Conservation (phyloP, 768 basidiomycete species). For the Xerocomellus intermedius region DNA sequence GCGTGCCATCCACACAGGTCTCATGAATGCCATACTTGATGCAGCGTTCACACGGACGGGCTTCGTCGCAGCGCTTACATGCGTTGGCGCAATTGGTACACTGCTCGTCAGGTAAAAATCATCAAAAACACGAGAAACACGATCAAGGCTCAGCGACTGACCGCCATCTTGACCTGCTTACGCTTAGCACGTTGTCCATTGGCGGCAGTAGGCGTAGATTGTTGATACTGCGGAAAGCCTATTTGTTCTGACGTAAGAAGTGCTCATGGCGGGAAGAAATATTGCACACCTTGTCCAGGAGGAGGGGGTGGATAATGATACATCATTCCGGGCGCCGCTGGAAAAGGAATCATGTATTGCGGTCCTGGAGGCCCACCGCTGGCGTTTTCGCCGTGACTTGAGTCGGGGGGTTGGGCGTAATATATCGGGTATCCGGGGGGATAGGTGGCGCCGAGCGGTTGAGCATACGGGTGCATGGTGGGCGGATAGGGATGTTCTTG, state of each 20-base stretch:
- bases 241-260: slow-evolving; percentile 18
- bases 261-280: not conserved
- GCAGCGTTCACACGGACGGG: slow-evolving; percentile 62
- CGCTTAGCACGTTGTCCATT: slow-evolving; percentile 41
- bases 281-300: slow-evolving; percentile 35
- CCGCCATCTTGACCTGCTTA: slow-evolving; percentile 60
- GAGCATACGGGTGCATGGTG: slow-evolving; percentile 28
- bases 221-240: slow-evolving; percentile 34
- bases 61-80: slow-evolving; percentile 57
- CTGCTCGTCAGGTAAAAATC: slow-evolving; percentile 23
- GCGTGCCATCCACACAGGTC: slow-evolving; percentile 55
- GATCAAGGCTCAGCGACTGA: slow-evolving; percentile 30
- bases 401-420: slow-evolving; percentile 31
- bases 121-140: slow-evolving; percentile 1
- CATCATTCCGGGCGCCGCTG: slow-evolving; percentile 42
- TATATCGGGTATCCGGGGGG: slow-evolving; percentile 35
- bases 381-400: slow-evolving; percentile 34
- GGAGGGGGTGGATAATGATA: slow-evolving; percentile 43
- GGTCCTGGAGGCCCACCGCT: slow-evolving; percentile 27
- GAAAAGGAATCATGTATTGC: slow-evolving; percentile 39
- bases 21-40: slow-evolving; percentile 59
- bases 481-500: slow-evolving; percentile 33
- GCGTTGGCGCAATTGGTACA: slow-evolving; percentile 59
- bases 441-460: slow-evolving; percentile 27
- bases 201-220: slow-evolving; percentile 21